These are phyloP conservation scores for Macrolepiota fuliginosa DNA, from an alignment of 768 basidiomycete genomes.

Conservation along the genomic window DNA sequence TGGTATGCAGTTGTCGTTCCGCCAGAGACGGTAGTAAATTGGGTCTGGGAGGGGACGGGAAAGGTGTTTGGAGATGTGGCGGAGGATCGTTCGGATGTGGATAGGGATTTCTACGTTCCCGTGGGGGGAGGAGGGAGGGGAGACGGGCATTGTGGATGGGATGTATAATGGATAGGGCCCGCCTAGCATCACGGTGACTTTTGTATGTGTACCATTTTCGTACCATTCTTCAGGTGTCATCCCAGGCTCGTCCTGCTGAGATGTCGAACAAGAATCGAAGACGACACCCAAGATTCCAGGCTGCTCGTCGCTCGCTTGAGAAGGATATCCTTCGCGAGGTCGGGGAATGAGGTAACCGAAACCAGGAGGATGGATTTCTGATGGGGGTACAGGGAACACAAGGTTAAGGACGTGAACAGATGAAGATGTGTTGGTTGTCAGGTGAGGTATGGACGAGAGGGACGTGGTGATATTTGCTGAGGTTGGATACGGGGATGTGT, in stretches of 20 bases:
- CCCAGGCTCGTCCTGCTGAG: conserved; percentile 42
- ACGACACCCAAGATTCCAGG: conserved; percentile 77
- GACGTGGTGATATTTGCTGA: conserved; percentile 20
- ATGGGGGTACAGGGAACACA: conserved; percentile 60
- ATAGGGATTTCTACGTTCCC: conserved; percentile 19
- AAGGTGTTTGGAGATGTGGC: conserved; percentile 46
- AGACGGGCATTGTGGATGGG: conserved; percentile 22
- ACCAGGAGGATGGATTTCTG: conserved; percentile 71
- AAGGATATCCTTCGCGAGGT: conserved; percentile 52
- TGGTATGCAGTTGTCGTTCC: conserved; percentile 75
- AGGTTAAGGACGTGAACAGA: conserved; percentile 89
- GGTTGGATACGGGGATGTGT: not conserved
- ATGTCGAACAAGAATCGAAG: conserved; percentile 82
- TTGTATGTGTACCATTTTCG: conserved; percentile 46
- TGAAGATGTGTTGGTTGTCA: conserved; percentile 67
- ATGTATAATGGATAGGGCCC: conserved; percentile 55
- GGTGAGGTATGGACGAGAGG: conserved; percentile 48
- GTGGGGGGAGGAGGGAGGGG: conserved; percentile 12
- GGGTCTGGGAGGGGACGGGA: conserved; percentile 51
- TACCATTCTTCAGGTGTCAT: conserved; percentile 19
- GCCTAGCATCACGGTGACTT: conserved; percentile 89
- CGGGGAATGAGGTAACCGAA: conserved; percentile 96
- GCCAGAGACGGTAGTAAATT: conserved; percentile 46
- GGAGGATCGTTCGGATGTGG: conserved; percentile 27
- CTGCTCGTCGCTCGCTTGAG: conserved; percentile 9